These are phyloP conservation scores for Cercophora sp. DNA, from an alignment of 495 filamentous ascomycete species.

Conservation along the genomic window DNA sequence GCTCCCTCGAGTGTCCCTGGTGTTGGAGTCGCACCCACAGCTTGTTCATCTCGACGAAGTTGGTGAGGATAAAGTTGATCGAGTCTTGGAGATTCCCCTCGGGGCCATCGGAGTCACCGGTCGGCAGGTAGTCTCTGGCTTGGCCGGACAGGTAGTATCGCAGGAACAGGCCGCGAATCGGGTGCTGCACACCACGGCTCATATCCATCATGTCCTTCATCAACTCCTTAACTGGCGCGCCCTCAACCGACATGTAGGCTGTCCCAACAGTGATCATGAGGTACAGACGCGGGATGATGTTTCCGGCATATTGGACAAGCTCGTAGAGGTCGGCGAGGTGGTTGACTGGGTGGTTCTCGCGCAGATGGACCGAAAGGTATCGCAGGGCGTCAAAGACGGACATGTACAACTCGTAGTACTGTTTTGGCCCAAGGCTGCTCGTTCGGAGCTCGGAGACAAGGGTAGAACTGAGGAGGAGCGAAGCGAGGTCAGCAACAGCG, in stretches of 20 bases:
- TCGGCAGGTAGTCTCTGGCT: conserved; percentile 81
- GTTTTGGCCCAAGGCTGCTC: conserved; percentile 90
- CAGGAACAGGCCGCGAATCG: conserved; percentile 88
- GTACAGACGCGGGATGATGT: conserved; percentile 93
- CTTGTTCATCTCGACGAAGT: conserved; percentile 99
- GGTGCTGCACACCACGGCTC: conserved; percentile 96
- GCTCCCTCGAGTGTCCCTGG: conserved; percentile 92
- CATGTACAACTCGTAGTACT: conserved; percentile 99
- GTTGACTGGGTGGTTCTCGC: conserved; percentile 95
- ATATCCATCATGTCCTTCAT: conserved; percentile 99
- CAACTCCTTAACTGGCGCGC: conserved; percentile 97
- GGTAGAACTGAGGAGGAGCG: conserved; percentile 66
- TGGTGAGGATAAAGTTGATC: conserved; percentile 94
- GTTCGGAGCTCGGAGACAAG: conserved; percentile 96
- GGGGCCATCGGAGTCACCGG: conserved; percentile 80
- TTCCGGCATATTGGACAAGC: conserved; percentile 97
- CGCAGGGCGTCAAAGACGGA: conserved; percentile 95
- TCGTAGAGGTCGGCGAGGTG: conserved; percentile 98
- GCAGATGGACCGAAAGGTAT: conserved; percentile 92
- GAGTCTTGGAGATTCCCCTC: conserved; percentile 96
- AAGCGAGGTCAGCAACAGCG: background rate
- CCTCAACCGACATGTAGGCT: conserved; percentile 97
- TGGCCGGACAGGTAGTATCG: conserved; percentile 94
- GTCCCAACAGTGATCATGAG: conserved; percentile 99
- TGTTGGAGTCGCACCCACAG: conserved; percentile 97